Conservation (phyloP, 192 early-diverging fungal species). For the Spinellus fusiger region DNA sequence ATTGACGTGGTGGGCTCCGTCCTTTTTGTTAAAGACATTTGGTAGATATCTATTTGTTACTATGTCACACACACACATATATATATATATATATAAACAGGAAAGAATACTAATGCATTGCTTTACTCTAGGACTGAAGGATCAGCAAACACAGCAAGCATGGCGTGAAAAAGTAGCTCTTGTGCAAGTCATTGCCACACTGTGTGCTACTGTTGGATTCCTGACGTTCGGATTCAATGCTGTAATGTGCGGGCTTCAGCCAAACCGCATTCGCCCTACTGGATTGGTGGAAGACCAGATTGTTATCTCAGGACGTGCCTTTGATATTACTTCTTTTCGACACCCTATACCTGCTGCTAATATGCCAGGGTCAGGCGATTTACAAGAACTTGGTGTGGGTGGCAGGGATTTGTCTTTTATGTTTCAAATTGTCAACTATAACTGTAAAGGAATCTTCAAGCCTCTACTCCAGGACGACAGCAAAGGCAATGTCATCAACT, state of each 20-base stretch:
- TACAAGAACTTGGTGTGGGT: constrained; percentile 54
- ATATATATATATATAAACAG: neutral
- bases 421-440: constrained; percentile 69
- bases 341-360: constrained; percentile 35
- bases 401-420: constrained; percentile 69
- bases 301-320: constrained; percentile 58
- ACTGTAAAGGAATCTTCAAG: constrained; percentile 56
- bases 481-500: constrained; percentile 39
- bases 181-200: constrained; percentile 72
- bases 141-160: constrained; percentile 59
- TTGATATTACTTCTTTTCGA: constrained; percentile 51
- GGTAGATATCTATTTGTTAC: constrained; percentile 3
- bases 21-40: constrained; percentile 12
- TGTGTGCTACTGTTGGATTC: constrained; percentile 73
- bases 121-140: constrained; percentile 19
- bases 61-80: neutral
- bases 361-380: constrained; percentile 41
- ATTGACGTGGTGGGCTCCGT: constrained; percentile 20
- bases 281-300: constrained; percentile 48
- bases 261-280: constrained; percentile 38
- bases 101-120: neutral
- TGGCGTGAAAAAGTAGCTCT: constrained; percentile 90
- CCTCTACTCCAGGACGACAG: constrained; percentile 28
- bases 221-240: constrained; percentile 79
- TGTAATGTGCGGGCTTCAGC: constrained; percentile 49